phyloP scores from a whole-genome alignment of 768 basidiomycete species.

The Floccularia luteovirens region DNA sequence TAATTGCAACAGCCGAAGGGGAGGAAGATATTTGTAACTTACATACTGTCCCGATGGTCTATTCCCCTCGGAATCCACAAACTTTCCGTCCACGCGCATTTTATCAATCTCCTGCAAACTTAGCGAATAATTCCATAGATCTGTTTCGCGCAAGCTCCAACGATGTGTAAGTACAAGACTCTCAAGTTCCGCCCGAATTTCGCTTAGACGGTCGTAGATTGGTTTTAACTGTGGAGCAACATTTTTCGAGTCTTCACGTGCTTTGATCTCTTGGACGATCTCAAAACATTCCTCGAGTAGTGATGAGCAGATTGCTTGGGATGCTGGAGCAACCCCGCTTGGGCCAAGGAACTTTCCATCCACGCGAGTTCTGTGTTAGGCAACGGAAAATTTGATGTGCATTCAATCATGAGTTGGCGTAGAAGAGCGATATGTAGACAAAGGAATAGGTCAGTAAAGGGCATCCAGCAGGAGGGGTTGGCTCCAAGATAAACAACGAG shows the following conservation, averaged over 20 bases:
- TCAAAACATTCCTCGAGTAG: conserved; percentile 97
- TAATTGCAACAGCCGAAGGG: too few species aligned
- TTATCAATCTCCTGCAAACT: conserved; percentile 94
- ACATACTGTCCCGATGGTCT: conserved; percentile 94
- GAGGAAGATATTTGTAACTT: conserved; percentile 22
- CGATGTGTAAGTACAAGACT: conserved; percentile 90
- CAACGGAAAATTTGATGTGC: neutral
- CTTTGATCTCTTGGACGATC: conserved; percentile 90
- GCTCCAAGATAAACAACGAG: conserved; percentile 14
- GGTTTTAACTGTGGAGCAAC: conserved; percentile 83
- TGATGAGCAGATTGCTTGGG: conserved; percentile 87
- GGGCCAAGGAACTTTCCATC: conserved; percentile 95
- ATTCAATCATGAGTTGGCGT: too few species aligned
- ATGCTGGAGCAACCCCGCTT: conserved; percentile 82
- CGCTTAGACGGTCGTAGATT: conserved; percentile 85
- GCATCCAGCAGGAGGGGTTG: conserved; percentile 9
- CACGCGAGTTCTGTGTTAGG: conserved; percentile 64
- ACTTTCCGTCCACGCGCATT: conserved; percentile 96
- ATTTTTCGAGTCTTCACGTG: conserved; percentile 83
- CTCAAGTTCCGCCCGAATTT: conserved; percentile 85
- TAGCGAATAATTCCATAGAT: conserved; percentile 88
- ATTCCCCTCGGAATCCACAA: conserved; percentile 90
- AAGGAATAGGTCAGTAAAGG: conserved; percentile 7
- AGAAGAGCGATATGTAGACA: conserved; percentile 9
- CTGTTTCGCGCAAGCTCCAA: conserved; percentile 94